These are phyloP conservation scores for Pythium monospermum DNA, from an alignment of 352 stramenopile species.

Conservation along the genomic window DNA sequence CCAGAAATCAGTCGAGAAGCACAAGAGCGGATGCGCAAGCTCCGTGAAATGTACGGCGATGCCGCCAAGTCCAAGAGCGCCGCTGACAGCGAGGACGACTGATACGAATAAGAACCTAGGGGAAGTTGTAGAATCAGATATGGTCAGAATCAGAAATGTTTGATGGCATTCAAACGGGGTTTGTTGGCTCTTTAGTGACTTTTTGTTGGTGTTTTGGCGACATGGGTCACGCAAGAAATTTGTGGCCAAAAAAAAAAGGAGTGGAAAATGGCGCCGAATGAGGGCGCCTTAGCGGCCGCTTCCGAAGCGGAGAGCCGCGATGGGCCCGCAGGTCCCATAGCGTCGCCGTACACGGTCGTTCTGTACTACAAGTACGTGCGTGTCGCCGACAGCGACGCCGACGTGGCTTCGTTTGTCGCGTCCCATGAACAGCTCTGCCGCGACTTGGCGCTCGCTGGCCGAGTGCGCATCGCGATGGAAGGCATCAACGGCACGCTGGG, in stretches of 20 bases:
- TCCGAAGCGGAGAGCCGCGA: constrained; percentile 21
- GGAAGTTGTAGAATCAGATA: too few relatives aligned
- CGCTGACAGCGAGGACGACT: constrained; percentile 12
- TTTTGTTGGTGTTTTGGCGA: background rate
- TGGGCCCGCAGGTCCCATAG: constrained; percentile 9
- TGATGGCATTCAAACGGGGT: constrained; percentile 6
- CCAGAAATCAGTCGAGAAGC: constrained; percentile 32
- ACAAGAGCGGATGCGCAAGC: constrained; percentile 59
- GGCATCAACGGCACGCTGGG: constrained; percentile 86
- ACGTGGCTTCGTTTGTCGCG: constrained; percentile 31
- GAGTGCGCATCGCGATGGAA: constrained; percentile 74
- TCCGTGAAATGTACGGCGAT: constrained; percentile 81
- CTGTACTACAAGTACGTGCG: constrained; percentile 84
- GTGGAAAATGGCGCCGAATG: constrained; percentile 24
- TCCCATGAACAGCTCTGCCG: constrained; percentile 46
- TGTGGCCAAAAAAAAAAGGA: constrained; percentile 1
- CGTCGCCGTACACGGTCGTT: constrained; percentile 47
- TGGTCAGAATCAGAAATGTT: too few relatives aligned
- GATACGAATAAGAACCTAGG: background rate
- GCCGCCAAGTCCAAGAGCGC: constrained; percentile 28
- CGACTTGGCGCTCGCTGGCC: constrained; percentile 51
- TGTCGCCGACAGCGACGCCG: constrained; percentile 36
- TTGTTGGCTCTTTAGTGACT: constrained; percentile 1
- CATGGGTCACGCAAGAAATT: background rate
- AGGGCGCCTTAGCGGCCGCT: constrained; percentile 23